Percentiles rank a stretch among this genome's conserved stretches.
Evolutionary conservation across 495 filamentous ascomycete genomes (phyloP).

Genomic region (Oleoguttula mirabilis): DNA sequence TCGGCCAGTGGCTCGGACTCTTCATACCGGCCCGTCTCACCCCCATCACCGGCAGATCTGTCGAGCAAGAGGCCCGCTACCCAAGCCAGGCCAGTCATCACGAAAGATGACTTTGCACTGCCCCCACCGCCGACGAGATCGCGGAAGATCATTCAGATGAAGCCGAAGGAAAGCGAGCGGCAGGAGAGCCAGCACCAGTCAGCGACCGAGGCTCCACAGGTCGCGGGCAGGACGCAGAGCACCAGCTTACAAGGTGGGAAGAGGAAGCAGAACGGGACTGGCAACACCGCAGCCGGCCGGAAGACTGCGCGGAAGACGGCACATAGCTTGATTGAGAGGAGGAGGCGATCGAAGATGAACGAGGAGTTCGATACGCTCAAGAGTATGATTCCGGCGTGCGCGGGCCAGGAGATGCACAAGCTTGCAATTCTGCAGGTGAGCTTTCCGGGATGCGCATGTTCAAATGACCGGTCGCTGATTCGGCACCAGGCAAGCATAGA

Average conservation of each 20-base stretch:
- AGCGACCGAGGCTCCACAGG: constrained; percentile 17
- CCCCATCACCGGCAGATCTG: constrained; percentile 48
- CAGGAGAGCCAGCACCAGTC: constrained; percentile 1
- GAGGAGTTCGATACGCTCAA: constrained; percentile 93
- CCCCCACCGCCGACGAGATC: constrained; percentile 86
- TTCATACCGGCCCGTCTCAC: constrained; percentile 43
- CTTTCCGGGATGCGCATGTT: no score
- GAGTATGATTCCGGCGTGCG: constrained; percentile 88
- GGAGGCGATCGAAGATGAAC: constrained; percentile 94
- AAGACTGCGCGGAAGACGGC: constrained; percentile 96
- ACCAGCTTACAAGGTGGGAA: constrained; percentile 29
- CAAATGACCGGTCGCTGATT: no score
- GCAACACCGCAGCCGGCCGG: constrained; percentile 67
- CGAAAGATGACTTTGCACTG: constrained; percentile 55
- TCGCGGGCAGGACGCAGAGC: constrained; percentile 10
- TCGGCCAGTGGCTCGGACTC: constrained; percentile 32
- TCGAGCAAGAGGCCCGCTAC: constrained; percentile 45
- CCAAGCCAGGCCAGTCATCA: constrained; percentile 16
- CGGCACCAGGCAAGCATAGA: constrained; percentile 96
- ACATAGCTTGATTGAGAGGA: constrained; percentile 85
- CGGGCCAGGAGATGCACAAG: constrained; percentile 93
- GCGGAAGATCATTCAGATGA: constrained; percentile 98
- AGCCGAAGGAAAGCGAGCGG: constrained; percentile 43
- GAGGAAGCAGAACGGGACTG: constrained; percentile 56
- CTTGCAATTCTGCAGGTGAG: constrained; percentile 83